Percentiles rank a stretch among this genome's conserved stretches.
These are phyloP conservation scores for Hydrangea macrophylla DNA, from an alignment of 148 eudicot genomes.

Conservation along the genomic window DNA sequence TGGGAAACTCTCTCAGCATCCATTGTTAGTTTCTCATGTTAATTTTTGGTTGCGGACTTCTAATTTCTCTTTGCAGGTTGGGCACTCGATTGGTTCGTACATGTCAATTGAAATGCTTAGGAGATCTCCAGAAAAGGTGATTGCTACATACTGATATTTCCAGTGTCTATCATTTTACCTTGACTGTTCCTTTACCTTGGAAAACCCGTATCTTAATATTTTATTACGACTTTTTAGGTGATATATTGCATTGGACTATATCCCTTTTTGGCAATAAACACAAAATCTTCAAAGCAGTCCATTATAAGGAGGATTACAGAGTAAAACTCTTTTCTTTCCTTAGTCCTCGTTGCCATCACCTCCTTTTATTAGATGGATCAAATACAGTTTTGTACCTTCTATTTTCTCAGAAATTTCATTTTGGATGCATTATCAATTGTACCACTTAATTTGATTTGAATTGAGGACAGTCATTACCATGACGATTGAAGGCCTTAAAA, in stretches of 20 bases:
- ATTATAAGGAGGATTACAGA: constrained; percentile 47
- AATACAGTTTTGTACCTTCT: no score
- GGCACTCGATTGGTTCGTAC: constrained; percentile 71
- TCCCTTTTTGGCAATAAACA: constrained; percentile 61
- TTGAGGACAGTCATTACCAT: no score
- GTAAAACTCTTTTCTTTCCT: constrained; percentile 36
- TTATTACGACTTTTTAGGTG: constrained; percentile 37
- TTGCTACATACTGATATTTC: background rate
- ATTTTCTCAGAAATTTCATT: no score
- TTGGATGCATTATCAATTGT: no score
- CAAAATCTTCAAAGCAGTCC: constrained; percentile 47
- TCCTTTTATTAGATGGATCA: no score
- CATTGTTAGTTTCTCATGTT: no score
- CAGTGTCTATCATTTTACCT: no score
- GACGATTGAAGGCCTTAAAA: no score
- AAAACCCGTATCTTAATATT: background rate
- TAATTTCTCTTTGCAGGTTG: constrained; percentile 47
- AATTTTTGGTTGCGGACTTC: constrained; percentile 8
- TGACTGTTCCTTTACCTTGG: no score
- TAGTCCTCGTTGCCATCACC: no score
- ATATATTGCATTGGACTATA: constrained; percentile 52
- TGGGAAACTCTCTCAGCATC: no score
- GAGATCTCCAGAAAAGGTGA: constrained; percentile 49
- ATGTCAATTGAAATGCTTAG: constrained; percentile 55
- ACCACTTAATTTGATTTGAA: no score